Percentiles rank a stretch among this genome's conserved stretches.
phyloP scores from a whole-genome alignment of 1,284 basidiomycete genomes.

The Trametes pubescens region DNA sequence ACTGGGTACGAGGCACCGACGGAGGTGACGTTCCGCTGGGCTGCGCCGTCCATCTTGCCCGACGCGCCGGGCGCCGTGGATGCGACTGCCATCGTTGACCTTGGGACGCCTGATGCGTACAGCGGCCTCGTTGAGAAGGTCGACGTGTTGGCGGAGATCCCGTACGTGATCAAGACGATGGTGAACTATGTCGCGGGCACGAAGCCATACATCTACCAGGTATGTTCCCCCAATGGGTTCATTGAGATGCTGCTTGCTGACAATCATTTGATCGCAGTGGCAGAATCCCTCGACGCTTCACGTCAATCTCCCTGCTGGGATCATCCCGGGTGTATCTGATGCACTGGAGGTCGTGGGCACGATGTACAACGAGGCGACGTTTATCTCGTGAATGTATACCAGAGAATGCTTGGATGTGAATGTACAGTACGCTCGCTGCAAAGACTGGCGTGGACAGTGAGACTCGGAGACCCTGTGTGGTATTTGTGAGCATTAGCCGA shows the following conservation, averaged over 20 bases:
- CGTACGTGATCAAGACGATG: slow-evolving; percentile 88
- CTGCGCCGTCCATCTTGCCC: slow-evolving; percentile 66
- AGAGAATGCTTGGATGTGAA: slow-evolving; percentile 2
- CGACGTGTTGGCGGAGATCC: slow-evolving; percentile 96
- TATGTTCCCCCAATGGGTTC: slow-evolving; percentile 43
- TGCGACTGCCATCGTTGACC: slow-evolving; percentile 62
- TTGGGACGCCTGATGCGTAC: slow-evolving; percentile 61
- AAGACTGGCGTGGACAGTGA: too few species aligned
- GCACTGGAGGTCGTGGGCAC: slow-evolving; percentile 72
- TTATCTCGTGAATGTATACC: slow-evolving; percentile 70
- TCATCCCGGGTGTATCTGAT: slow-evolving; percentile 53
- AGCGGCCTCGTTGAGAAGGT: slow-evolving; percentile 96
- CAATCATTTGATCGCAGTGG: slow-evolving; percentile 63
- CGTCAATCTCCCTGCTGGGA: slow-evolving; percentile 68
- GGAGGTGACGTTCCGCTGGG: slow-evolving; percentile 82
- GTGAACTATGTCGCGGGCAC: slow-evolving; percentile 92
- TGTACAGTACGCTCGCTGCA: slow-evolving; percentile 6
- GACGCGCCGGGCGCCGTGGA: slow-evolving; percentile 63
- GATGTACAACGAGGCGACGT: slow-evolving; percentile 91
- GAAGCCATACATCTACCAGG: slow-evolving; percentile 95
- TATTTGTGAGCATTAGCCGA: background rate
- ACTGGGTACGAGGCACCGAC: slow-evolving; percentile 87
- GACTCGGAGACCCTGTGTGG: too few species aligned
- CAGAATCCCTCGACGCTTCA: slow-evolving; percentile 77
- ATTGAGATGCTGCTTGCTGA: slow-evolving; percentile 12